phyloP scores from a whole-genome alignment of 2,329 filamentous ascomycete genomes.

The Talaromyces sp. region DNA sequence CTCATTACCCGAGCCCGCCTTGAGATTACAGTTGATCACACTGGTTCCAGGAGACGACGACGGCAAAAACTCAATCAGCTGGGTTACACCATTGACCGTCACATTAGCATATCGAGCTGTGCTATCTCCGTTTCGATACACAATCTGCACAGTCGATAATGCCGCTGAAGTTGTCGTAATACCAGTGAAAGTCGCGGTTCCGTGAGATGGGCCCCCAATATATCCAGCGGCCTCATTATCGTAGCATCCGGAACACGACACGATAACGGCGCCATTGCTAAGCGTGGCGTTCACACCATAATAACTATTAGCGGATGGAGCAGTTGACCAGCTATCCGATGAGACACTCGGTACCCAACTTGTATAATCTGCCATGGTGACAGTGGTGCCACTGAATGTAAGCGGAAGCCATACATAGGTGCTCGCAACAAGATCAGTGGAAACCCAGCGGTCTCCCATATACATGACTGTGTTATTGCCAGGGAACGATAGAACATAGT shows the following conservation, averaged over 20 bases:
- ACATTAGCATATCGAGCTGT: constrained; percentile 53
- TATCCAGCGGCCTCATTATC: constrained; percentile 52
- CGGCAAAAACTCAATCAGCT: constrained; percentile 56
- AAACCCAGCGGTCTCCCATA: constrained; percentile 65
- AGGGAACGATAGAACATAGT: constrained; percentile 52
- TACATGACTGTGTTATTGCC: constrained; percentile 50
- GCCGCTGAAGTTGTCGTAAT: constrained; percentile 47
- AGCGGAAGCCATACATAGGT: constrained; percentile 66
- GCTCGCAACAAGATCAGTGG: constrained; percentile 56
- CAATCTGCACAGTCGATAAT: constrained; percentile 53
- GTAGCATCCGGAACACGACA: constrained; percentile 54
- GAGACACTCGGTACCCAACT: constrained; percentile 7
- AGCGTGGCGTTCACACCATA: constrained; percentile 28
- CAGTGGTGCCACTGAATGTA: constrained; percentile 11
- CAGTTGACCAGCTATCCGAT: constrained; percentile 6
- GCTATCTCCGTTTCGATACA: constrained; percentile 56
- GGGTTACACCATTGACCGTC: constrained; percentile 53
- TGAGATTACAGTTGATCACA: not conserved
- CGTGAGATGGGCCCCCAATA: constrained; percentile 50
- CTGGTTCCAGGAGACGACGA: constrained; percentile 24
- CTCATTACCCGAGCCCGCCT: constrained; percentile 1
- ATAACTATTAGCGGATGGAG: constrained; percentile 3
- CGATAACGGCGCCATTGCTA: constrained; percentile 43
- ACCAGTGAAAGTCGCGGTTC: constrained; percentile 48
- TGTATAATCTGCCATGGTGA: constrained; percentile 9